Evolutionary conservation across 371 early-diverging fungal genomes (phyloP).

Genomic region (Mortierella sp.): DNA sequence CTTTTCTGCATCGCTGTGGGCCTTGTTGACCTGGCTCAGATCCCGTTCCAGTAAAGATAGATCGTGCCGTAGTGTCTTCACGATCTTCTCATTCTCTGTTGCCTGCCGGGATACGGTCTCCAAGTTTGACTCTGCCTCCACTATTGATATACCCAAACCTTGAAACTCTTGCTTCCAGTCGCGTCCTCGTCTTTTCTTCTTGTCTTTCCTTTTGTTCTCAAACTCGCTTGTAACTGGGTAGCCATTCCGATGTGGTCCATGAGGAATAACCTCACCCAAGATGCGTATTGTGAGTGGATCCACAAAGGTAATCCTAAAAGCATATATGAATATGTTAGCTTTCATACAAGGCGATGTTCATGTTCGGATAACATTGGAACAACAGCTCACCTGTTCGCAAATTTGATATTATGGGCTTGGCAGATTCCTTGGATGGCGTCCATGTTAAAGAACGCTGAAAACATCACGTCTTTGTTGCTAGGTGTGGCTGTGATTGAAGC

Average conservation of each 20-base stretch:
- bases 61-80: no score
- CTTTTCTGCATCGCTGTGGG: no score
- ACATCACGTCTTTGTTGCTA: neutral
- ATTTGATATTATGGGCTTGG: neutral
- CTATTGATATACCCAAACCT: no score
- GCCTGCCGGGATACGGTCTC: no score
- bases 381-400: neutral
- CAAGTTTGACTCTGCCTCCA: no score
- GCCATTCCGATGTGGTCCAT: neutral
- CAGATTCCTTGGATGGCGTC: neutral
- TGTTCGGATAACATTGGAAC: neutral
- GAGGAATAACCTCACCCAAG: neutral
- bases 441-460: conserved; percentile 1
- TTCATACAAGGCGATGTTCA: no score
- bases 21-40: no score
- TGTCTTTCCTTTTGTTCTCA: neutral
- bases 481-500: neutral
- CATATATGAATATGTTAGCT: neutral
- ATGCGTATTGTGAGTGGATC: neutral
- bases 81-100: no score
- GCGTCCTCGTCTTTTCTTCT: no score
- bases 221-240: neutral
- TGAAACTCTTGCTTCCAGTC: no score
- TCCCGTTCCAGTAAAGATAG: no score
- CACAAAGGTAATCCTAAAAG: neutral